A percentile compares a stretch with the other conserved stretches of the same genome.
These are phyloP conservation scores for Takakia lepidozioides DNA, from an alignment of 225 moss, liverwort and hornwort genomes.

Conservation along the genomic window DNA sequence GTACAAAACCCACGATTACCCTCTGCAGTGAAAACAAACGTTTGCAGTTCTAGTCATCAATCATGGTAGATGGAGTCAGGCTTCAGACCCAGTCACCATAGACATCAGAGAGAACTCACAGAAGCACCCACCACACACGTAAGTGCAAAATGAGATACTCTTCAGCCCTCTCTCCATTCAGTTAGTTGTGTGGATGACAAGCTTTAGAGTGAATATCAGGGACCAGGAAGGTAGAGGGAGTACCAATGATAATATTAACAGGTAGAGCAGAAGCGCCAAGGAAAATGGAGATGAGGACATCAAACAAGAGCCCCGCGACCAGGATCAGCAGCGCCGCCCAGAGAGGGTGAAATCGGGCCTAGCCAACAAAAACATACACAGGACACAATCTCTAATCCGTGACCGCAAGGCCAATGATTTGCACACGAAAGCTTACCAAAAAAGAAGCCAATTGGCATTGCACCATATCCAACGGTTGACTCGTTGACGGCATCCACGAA, in stretches of 20 bases:
- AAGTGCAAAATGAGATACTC: too few species aligned
- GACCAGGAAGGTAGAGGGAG: slow-evolving; percentile 46
- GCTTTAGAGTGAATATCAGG: slow-evolving; percentile 31
- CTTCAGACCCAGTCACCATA: too few species aligned
- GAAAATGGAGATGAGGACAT: slow-evolving; percentile 93
- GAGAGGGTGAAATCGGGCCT: slow-evolving; percentile 76
- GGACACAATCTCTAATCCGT: too few species aligned
- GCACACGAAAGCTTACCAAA: slow-evolving; percentile 72
- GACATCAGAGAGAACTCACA: too few species aligned
- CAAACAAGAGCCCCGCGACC: slow-evolving; percentile 77
- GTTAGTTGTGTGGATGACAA: slow-evolving; percentile 9
- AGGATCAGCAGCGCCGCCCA: slow-evolving; percentile 92
- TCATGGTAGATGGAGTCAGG: too few species aligned
- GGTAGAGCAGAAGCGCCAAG: slow-evolving; percentile 88
- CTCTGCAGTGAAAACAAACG: too few species aligned
- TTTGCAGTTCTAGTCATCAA: too few species aligned
- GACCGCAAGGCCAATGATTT: slow-evolving; percentile 27
- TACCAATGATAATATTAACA: slow-evolving; percentile 92
- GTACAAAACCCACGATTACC: too few species aligned
- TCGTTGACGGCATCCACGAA: slow-evolving; percentile 89
- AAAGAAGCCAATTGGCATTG: slow-evolving; percentile 98
- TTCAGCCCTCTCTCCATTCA: slow-evolving; percentile 19
- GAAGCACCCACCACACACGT: too few species aligned
- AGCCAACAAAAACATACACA: slow-evolving; percentile 45
- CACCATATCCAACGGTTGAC: slow-evolving; percentile 89